Evolutionary conservation across 2,329 filamentous ascomycete genomes (phyloP).

Genomic region (Beauveria pseudobassiana): DNA sequence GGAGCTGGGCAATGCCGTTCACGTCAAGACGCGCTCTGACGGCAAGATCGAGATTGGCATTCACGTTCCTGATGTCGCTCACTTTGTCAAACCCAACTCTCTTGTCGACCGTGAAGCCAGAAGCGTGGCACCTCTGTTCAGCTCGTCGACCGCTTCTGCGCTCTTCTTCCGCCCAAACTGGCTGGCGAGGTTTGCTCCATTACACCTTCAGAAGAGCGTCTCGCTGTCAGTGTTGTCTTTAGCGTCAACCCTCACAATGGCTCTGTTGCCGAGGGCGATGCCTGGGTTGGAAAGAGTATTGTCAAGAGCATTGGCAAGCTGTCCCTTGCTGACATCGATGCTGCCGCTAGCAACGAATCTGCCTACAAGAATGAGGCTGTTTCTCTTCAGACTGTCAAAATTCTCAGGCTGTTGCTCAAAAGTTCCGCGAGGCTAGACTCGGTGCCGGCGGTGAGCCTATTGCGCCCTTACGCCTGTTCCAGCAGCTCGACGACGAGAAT

Average conservation of each 20-base stretch:
- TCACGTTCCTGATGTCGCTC: constrained; percentile 88
- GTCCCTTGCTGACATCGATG: constrained; percentile 78
- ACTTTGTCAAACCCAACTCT: constrained; percentile 95
- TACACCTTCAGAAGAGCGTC: constrained; percentile 76
- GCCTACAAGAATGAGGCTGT: constrained; percentile 58
- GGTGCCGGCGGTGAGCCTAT: constrained; percentile 72
- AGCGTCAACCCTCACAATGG: constrained; percentile 78
- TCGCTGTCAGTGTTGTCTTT: constrained; percentile 90
- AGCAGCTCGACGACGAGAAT: constrained; percentile 96
- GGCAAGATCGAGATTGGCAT: constrained; percentile 90
- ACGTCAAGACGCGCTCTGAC: constrained; percentile 76
- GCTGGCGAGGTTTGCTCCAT: constrained; percentile 84
- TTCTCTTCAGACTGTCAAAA: constrained; percentile 68
- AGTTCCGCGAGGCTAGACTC: constrained; percentile 83
- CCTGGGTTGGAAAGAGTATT: constrained; percentile 89
- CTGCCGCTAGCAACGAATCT: constrained; percentile 59
- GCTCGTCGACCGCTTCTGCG: constrained; percentile 77
- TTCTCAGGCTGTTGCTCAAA: constrained; percentile 77
- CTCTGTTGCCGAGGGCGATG: constrained; percentile 71
- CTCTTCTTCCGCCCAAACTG: constrained; percentile 82
- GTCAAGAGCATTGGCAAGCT: constrained; percentile 87
- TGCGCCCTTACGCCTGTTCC: constrained; percentile 78
- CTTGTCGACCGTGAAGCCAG: constrained; percentile 92
- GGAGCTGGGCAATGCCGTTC: constrained; percentile 86
- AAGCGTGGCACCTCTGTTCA: constrained; percentile 96